These are phyloP conservation scores for Fusarium graminum DNA, from an alignment of 2,329 filamentous ascomycete genomes.

Conservation along the genomic window DNA sequence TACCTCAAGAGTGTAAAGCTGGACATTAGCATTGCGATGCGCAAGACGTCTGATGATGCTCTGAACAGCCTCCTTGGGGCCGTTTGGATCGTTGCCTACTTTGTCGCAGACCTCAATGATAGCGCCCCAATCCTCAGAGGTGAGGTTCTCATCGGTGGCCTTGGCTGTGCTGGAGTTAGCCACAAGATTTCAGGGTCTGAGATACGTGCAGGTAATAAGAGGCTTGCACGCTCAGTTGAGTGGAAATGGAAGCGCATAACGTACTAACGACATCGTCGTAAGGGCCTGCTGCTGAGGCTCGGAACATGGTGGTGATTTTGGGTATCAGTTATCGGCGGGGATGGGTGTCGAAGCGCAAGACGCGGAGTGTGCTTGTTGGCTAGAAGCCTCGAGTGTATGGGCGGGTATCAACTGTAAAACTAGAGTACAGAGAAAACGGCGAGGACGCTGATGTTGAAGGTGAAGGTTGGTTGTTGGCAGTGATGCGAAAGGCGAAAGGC, in stretches of 20 bases:
- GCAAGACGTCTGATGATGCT: constrained; percentile 92
- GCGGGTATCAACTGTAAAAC: constrained; percentile 19
- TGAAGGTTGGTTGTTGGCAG: constrained; percentile 9
- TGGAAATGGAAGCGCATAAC: constrained; percentile 43
- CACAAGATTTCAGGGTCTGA: constrained; percentile 1
- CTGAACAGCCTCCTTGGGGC: constrained; percentile 85
- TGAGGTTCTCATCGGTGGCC: constrained; percentile 98
- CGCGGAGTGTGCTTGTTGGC: constrained; percentile 19
- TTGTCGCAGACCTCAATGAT: constrained; percentile 75
- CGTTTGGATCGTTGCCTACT: constrained; percentile 66
- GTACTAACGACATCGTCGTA: constrained; percentile 72
- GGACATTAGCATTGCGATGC: constrained; percentile 95
- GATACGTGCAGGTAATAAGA: neutral
- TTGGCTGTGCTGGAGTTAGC: constrained; percentile 61
- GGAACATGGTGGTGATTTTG: constrained; percentile 63
- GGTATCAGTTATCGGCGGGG: constrained; percentile 28
- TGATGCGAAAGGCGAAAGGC: constrained; percentile 12
- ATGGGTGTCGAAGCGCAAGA: constrained; percentile 12
- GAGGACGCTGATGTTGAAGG: constrained; percentile 1
- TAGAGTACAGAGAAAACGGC: neutral
- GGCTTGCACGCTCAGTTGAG: neutral
- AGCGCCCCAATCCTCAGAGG: constrained; percentile 78
- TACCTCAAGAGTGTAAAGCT: constrained; percentile 92
- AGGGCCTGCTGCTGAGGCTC: constrained; percentile 68
- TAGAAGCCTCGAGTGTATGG: constrained; percentile 20